A percentile compares a stretch with the other conserved stretches of the same genome.
phyloP scores from a whole-genome alignment of 2,329 filamentous ascomycete species.

The Aspergillus pseudonomiae region DNA sequence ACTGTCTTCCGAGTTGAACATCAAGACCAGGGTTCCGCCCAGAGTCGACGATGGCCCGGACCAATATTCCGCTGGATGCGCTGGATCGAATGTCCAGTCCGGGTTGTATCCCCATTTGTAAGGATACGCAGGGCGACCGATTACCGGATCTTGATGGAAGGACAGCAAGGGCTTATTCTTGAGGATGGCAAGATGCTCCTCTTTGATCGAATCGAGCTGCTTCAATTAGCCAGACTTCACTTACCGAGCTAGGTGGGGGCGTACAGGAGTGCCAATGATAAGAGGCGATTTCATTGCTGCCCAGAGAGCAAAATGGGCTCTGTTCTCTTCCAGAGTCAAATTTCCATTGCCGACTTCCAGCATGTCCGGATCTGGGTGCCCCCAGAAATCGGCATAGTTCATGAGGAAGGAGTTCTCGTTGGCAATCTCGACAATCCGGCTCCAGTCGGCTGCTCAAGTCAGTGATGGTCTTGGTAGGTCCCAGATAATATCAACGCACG shows the following conservation, averaged over 20 bases:
- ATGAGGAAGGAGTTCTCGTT: conserved; percentile 54
- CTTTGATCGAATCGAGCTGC: conserved; percentile 40
- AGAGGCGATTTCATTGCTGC: conserved; percentile 55
- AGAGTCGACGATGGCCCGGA: conserved; percentile 34
- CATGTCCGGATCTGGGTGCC: conserved; percentile 57
- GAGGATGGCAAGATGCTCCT: conserved; percentile 45
- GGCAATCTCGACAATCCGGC: conserved; percentile 45
- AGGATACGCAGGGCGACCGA: conserved; percentile 49
- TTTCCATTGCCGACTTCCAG: conserved; percentile 55
- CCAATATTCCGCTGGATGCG: conserved; percentile 41
- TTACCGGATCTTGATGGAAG: conserved; percentile 52
- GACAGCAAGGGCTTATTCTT: conserved; percentile 44
- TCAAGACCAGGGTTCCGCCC: conserved; percentile 34
- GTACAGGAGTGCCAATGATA: conserved; percentile 50
- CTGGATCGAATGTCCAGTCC: conserved; percentile 38
- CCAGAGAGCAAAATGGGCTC: conserved; percentile 58
- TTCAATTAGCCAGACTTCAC: conserved; percentile 5
- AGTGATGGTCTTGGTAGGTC: not conserved
- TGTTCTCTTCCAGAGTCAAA: conserved; percentile 50
- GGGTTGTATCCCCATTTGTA: conserved; percentile 42
- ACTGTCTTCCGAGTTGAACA: conserved; percentile 34
- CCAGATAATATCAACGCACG: conserved; percentile 17
- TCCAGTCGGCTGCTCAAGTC: conserved; percentile 22
- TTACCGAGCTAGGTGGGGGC: not conserved
- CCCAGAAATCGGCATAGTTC: conserved; percentile 52